Evolutionary conservation across 2,329 filamentous ascomycete species (phyloP).

Genomic region (Colletotrichum cereale): DNA sequence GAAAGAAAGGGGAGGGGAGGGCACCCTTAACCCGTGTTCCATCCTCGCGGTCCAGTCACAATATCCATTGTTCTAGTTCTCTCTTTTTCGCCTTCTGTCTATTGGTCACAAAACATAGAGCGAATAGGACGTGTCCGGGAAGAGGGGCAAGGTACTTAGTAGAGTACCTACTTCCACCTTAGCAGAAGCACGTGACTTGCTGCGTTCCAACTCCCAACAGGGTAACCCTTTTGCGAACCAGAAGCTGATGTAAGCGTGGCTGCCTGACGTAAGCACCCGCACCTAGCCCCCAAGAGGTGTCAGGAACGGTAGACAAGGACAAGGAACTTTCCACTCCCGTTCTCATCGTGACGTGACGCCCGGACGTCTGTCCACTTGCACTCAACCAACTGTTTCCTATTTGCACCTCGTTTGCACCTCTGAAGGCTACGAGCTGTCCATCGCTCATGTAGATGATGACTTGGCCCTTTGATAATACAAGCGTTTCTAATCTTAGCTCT

Average conservation of each 20-base stretch:
- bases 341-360: not conserved
- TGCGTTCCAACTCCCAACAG: not conserved
- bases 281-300: not conserved
- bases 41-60: not conserved
- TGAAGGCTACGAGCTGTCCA: not conserved
- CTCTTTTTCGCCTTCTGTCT: not conserved
- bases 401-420: not conserved
- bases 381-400: not conserved
- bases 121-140: too few relatives aligned
- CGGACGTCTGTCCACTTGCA: not conserved
- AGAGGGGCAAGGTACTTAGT: not conserved
- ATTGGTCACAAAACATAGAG: not conserved
- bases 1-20: not conserved
- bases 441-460: not conserved
- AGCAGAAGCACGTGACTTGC: not conserved
- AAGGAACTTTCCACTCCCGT: not conserved
- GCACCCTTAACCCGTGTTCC: not conserved
- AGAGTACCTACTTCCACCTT: not conserved
- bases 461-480: not conserved
- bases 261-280: conserved; percentile 2
- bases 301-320: conserved; percentile 8
- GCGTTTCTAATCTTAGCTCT: conserved; percentile 32
- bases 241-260: not conserved
- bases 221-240: not conserved
- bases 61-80: conserved; percentile 1